Percentiles rank a stretch among this genome's conserved stretches.
These are phyloP conservation scores for Dissophora ornata DNA, from an alignment of 192 early-diverging fungal genomes.

Conservation along the genomic window DNA sequence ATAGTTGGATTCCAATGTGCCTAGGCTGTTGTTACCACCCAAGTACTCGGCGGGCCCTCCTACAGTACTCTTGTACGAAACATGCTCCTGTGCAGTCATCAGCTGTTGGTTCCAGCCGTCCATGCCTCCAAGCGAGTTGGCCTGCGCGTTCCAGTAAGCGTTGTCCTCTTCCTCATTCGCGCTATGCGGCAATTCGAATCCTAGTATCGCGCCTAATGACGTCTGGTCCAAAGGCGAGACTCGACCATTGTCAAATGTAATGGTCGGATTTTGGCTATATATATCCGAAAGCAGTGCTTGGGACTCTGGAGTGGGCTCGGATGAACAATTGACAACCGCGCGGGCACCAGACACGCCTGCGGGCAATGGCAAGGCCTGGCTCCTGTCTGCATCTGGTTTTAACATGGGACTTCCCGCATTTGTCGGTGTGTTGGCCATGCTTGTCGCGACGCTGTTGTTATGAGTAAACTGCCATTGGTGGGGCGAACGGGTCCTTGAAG, in stretches of 20 bases:
- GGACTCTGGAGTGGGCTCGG: constrained; percentile 36
- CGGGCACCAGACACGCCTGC: neutral
- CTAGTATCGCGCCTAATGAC: constrained; percentile 45
- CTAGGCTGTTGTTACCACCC: constrained; percentile 50
- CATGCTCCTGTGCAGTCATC: constrained; percentile 51
- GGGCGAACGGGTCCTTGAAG: constrained; percentile 29
- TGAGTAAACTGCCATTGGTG: constrained; percentile 36
- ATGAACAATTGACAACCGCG: constrained; percentile 40
- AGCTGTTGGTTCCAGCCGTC: constrained; percentile 54
- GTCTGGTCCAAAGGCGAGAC: constrained; percentile 44
- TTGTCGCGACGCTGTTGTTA: constrained; percentile 46
- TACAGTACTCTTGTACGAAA: constrained; percentile 42
- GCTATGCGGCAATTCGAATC: constrained; percentile 52
- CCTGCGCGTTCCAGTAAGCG: constrained; percentile 54
- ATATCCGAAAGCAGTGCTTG: constrained; percentile 44
- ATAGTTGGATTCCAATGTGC: constrained; percentile 34
- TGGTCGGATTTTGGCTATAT: constrained; percentile 49
- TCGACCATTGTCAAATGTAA: constrained; percentile 49
- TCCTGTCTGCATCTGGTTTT: constrained; percentile 31
- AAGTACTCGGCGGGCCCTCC: constrained; percentile 44
- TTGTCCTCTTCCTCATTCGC: constrained; percentile 49
- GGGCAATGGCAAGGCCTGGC: neutral
- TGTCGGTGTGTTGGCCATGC: constrained; percentile 36
- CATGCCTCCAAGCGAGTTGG: constrained; percentile 52
- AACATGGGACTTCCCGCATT: constrained; percentile 26